Evolutionary conservation across 1,284 basidiomycete genomes (phyloP).

Genomic region (Rhodotorula sp.): DNA sequence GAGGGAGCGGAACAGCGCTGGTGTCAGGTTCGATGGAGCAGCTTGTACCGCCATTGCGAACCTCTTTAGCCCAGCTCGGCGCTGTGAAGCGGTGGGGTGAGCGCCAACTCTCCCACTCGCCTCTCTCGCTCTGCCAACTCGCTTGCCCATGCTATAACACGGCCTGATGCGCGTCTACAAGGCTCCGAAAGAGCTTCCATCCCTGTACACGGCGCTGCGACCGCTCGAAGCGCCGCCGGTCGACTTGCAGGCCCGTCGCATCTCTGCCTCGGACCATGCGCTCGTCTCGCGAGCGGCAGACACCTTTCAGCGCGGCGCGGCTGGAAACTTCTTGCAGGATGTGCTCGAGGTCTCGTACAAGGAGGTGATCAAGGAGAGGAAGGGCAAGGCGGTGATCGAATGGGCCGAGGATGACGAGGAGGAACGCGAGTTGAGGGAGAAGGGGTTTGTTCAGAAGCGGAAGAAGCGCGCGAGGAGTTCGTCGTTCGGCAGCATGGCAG

Average conservation of each 20-base stretch:
- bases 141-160: background rate
- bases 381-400: background rate
- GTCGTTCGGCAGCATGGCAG: background rate
- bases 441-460: slow-evolving; percentile 9
- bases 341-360: background rate
- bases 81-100: background rate
- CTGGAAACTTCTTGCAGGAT: background rate
- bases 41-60: background rate
- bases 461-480: background rate
- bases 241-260: background rate
- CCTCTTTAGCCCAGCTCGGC: too few species aligned
- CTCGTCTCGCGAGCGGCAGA: background rate
- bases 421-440: background rate
- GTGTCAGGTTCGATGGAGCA: slow-evolving; percentile 30
- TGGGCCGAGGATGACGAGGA: background rate
- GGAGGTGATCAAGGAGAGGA: background rate
- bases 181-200: background rate
- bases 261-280: background rate
- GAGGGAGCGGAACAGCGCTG: slow-evolving; percentile 71
- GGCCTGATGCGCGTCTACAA: background rate
- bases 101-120: background rate
- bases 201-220: slow-evolving; percentile 5
- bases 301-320: background rate
- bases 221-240: background rate
- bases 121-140: background rate